Conservation (phyloP, 768 basidiomycete genomes). For the Xerocomellus dryophilus region DNA sequence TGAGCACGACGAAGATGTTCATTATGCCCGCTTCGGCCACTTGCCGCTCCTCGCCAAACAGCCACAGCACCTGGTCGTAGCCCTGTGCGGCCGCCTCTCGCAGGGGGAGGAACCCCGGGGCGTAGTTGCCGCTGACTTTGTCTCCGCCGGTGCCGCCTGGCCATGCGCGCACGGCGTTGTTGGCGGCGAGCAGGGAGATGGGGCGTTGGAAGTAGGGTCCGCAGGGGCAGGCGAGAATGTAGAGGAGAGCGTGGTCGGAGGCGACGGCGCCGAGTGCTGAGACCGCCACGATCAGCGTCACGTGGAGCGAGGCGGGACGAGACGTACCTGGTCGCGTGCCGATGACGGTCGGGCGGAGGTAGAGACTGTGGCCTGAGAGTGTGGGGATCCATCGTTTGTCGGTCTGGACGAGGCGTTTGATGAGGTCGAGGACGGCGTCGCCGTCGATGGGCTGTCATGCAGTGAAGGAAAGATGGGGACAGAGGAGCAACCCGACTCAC, state of each 20-base stretch:
- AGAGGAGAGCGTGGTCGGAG: slow-evolving; percentile 78
- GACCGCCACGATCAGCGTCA: background rate
- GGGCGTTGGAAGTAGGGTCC: slow-evolving; percentile 56
- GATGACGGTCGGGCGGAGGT: slow-evolving; percentile 79
- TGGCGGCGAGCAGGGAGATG: slow-evolving; percentile 58
- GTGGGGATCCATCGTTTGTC: slow-evolving; percentile 87
- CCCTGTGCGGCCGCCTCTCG: slow-evolving; percentile 61
- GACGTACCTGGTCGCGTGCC: slow-evolving; percentile 40
- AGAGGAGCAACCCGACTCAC: slow-evolving; percentile 34
- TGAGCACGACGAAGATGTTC: slow-evolving; percentile 75
- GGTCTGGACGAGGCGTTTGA: slow-evolving; percentile 63
- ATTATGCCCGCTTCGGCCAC: slow-evolving; percentile 69
- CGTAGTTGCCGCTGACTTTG: slow-evolving; percentile 67
- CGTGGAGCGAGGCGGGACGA: background rate
- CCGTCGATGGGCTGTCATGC: slow-evolving; percentile 40
- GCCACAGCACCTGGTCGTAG: slow-evolving; percentile 78
- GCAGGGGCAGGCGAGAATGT: slow-evolving; percentile 70
- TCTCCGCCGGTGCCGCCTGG: slow-evolving; percentile 71
- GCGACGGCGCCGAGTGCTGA: slow-evolving; percentile 67
- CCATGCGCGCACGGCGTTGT: slow-evolving; percentile 73
- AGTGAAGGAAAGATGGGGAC: too few species aligned
- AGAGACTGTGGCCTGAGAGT: slow-evolving; percentile 72
- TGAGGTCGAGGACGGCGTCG: slow-evolving; percentile 45
- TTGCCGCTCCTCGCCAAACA: slow-evolving; percentile 57
- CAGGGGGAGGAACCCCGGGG: slow-evolving; percentile 61